Evolutionary conservation across 179 eudicot genomes (phyloP).

Genomic region (Silene vulgaris): DNA sequence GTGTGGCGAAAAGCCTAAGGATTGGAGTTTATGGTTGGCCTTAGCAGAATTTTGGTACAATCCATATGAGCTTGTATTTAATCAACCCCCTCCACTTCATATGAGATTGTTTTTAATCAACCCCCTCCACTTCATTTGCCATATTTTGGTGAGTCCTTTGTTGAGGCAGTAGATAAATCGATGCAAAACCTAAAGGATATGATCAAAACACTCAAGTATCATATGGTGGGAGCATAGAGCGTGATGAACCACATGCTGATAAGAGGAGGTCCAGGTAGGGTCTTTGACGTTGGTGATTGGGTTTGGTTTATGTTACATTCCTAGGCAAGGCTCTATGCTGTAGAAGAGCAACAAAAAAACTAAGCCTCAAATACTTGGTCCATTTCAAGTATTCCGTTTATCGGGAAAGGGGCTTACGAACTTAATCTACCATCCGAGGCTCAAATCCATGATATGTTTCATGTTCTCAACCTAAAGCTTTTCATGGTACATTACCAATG

Average conservation of each 20-base stretch:
- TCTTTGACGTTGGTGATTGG: too few relatives aligned
- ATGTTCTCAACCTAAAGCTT: too few relatives aligned
- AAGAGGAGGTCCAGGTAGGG: not conserved
- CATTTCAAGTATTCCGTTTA: not conserved
- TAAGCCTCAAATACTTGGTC: not conserved
- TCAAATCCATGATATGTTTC: not conserved
- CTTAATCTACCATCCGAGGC: not conserved
- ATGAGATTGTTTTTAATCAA: not conserved
- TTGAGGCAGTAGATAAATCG: not conserved
- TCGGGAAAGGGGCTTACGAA: not conserved
- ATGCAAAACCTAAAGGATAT: not conserved
- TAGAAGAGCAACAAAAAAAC: not conserved
- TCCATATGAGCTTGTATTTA: not conserved
- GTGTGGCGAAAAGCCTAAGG: not conserved
- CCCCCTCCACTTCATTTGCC: not conserved
- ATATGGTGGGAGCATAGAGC: not conserved
- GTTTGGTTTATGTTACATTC: too few relatives aligned
- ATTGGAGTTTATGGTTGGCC: not conserved
- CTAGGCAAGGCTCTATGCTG: not conserved
- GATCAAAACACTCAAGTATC: not conserved
- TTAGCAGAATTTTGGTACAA: not conserved
- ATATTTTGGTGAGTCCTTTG: not conserved
- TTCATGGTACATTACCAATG: too few relatives aligned
- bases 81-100: not conserved
- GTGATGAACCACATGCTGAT: not conserved